Percentiles rank a stretch among this genome's conserved stretches.
phyloP scores from a whole-genome alignment of 1,284 basidiomycete species.

The Irpex sp. region DNA sequence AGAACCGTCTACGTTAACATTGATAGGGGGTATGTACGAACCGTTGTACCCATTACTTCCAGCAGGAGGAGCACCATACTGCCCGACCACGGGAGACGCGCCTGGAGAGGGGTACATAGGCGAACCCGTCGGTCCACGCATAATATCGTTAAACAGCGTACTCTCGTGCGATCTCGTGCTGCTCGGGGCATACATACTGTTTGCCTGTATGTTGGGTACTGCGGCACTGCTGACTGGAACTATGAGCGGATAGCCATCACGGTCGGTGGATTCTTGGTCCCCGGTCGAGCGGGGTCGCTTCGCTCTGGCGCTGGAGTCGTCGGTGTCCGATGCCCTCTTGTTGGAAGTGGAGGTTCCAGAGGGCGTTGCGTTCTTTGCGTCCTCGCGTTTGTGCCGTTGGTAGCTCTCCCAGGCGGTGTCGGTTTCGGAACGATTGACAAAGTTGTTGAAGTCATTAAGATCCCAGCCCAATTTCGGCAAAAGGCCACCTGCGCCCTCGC shows the following conservation, averaged over 20 bases:
- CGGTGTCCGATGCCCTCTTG: slow-evolving; percentile 50
- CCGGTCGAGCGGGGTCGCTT: slow-evolving; percentile 48
- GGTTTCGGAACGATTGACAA: slow-evolving; percentile 81
- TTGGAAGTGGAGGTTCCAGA: slow-evolving; percentile 22
- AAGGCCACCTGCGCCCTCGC: slow-evolving; percentile 77
- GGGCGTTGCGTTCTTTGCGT: slow-evolving; percentile 10
- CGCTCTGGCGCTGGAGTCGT: slow-evolving; percentile 32
- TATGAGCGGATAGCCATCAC: slow-evolving; percentile 52
- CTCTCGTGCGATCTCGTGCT: slow-evolving; percentile 36
- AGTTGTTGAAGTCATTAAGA: slow-evolving; percentile 71
- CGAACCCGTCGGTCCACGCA: slow-evolving; percentile 52
- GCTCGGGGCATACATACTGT: slow-evolving; percentile 26
- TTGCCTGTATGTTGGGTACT: slow-evolving; percentile 34
- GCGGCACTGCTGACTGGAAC: slow-evolving; percentile 43
- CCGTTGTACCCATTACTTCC: slow-evolving; percentile 40
- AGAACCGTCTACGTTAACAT: slow-evolving; percentile 48
- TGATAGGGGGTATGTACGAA: slow-evolving; percentile 54
- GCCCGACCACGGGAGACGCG: slow-evolving; percentile 30
- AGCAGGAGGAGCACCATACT: slow-evolving; percentile 27
- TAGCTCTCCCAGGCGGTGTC: slow-evolving; percentile 91
- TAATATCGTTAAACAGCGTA: slow-evolving; percentile 55
- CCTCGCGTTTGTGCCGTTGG: slow-evolving; percentile 55
- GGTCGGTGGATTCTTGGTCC: slow-evolving; percentile 34
- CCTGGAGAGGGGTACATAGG: slow-evolving; percentile 57
- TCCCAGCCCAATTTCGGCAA: slow-evolving; percentile 80